Conservation (phyloP, 2,329 filamentous ascomycete genomes). For the Fusarium cyanostomum region DNA sequence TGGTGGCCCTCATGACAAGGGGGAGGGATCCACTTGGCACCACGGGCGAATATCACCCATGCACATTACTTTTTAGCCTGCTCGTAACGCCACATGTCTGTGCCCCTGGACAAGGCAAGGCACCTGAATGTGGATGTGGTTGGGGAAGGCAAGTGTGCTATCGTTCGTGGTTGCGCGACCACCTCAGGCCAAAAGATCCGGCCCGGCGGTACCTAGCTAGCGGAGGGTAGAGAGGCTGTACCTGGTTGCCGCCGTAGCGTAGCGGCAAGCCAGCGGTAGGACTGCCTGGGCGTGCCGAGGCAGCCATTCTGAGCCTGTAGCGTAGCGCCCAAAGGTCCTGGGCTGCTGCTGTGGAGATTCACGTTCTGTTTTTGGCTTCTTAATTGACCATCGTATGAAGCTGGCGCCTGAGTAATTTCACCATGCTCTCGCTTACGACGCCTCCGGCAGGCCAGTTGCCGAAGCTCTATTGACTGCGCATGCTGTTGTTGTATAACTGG, state of each 20-base stretch:
- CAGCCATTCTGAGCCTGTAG: not conserved
- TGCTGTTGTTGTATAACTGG: no score
- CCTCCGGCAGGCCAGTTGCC: slow-evolving; percentile 3
- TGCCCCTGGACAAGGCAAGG: slow-evolving; percentile 19
- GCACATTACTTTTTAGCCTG: slow-evolving; percentile 37
- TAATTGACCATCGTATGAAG: not conserved
- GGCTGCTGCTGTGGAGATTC: slow-evolving; percentile 2
- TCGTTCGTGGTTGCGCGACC: slow-evolving; percentile 6
- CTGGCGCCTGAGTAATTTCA: slow-evolving; percentile 12
- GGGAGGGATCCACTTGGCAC: slow-evolving; percentile 17
- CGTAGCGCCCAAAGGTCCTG: not conserved
- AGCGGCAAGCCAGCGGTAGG: not conserved
- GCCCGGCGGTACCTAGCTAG: slow-evolving; percentile 18
- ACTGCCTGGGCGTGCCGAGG: not conserved
- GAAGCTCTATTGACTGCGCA: not conserved
- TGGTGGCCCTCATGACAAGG: slow-evolving; percentile 31
- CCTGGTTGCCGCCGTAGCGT: not conserved
- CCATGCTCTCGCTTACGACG: not conserved
- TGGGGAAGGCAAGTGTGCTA: not conserved
- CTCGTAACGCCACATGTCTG: slow-evolving; percentile 41
- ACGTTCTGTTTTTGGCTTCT: not conserved
- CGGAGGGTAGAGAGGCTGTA: not conserved
- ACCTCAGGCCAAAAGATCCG: slow-evolving; percentile 21
- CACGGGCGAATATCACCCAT: slow-evolving; percentile 30
- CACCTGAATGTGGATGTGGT: slow-evolving; percentile 4